Conservation (phyloP, 148 eudicot genomes). For the Vaccinium vitisidaea region DNA sequence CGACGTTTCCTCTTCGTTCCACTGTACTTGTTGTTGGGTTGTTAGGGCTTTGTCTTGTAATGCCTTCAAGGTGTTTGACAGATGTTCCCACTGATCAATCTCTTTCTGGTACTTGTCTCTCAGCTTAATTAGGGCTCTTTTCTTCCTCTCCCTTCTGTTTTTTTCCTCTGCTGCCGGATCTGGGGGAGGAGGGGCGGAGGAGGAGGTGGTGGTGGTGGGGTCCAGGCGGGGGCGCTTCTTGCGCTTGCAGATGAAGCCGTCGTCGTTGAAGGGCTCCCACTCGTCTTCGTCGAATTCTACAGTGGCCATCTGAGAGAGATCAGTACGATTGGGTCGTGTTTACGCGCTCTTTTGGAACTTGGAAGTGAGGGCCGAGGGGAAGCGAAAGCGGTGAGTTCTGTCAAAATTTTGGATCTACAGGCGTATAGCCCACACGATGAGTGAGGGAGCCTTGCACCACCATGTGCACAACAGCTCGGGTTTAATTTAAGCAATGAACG, state of each 20-base stretch:
- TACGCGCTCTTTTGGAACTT: not conserved
- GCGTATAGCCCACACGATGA: no score
- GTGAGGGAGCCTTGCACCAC: no score
- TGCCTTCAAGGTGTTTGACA: constrained; percentile 57
- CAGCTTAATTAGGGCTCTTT: constrained; percentile 37
- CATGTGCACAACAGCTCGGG: no score
- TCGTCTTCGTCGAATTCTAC: constrained; percentile 36
- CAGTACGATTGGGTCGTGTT: not conserved
- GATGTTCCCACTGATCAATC: constrained; percentile 58
- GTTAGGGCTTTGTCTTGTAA: constrained; percentile 28
- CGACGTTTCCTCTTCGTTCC: not conserved
- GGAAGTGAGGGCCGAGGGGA: not conserved
- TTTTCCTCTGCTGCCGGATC: constrained; percentile 49
- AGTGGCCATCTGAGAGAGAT: constrained; percentile 13
- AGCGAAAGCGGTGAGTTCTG: no score
- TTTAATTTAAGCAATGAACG: no score
- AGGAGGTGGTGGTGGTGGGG: constrained; percentile 22
- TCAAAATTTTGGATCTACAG: no score
- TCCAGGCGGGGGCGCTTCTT: constrained; percentile 46
- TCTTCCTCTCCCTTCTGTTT: constrained; percentile 40
- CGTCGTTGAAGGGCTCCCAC: constrained; percentile 63
- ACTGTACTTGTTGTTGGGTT: constrained; percentile 4
- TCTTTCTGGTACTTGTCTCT: constrained; percentile 53
- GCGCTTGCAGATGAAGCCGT: constrained; percentile 68
- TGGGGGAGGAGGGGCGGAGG: constrained; percentile 32